Base-by-base conservation (phyloP, 2,329 filamentous ascomycete species). In the Metarhizium sp. region DNA sequence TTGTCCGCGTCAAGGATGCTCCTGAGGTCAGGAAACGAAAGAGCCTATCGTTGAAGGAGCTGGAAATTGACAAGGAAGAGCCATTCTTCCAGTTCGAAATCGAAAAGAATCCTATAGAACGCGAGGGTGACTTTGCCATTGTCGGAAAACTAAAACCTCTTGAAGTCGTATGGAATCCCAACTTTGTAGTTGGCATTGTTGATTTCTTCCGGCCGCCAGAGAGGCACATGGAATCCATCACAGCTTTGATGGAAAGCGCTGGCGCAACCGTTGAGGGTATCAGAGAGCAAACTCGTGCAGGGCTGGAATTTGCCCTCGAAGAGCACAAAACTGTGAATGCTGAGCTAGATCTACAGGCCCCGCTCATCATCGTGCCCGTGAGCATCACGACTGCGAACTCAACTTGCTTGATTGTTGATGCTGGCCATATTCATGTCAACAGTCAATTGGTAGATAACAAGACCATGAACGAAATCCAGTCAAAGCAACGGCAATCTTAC, bases 261-360 rank as follows among this genome's bases (percentile, higher is more conserved):
- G 92, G 94, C 29, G 92, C 92, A 2, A 99, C 94, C 0, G 92
- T 99, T 0, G 92, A 99, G 71, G 92, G 92, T 7, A 78, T 99
- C 57, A 83, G 95, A 38, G 92, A 97, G 68, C 95, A 99, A 73
- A 99, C 95, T 4, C 83, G 95, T 67, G 92, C 94, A 51, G 92
- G 94, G 30, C 81, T 99, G 38, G 92, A 99, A 70, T 99, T 96
- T 71, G 95, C 94, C 0, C 76, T 99, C 3, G 88, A 96, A 65
- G 95, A 99, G 67, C 94, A 99, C 77, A 97, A 96, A 76, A 97
- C 94, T 2, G 87, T 99, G 67, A 96, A 99, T 64, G 92, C 92
- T 14, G 90, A 97, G 63, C 78, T 99, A 47, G 94, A 99, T 69
- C 82, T 99, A 13, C 92, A 96, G 67, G 94, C 94, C 0, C 94